phyloP scores from a whole-genome alignment of 768 basidiomycete genomes.

The Lactarius pseudohatsudake region DNA sequence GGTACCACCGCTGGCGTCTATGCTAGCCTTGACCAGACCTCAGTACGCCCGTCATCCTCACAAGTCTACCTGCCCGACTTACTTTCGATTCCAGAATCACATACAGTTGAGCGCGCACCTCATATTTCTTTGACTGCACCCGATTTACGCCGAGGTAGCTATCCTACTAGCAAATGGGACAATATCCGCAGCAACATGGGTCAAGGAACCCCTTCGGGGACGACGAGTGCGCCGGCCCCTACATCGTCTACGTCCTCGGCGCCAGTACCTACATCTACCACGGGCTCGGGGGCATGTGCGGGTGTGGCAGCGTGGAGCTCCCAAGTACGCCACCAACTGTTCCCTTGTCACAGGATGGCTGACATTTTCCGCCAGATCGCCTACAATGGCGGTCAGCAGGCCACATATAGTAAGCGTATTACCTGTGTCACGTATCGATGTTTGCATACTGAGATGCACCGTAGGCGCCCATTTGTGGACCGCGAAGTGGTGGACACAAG shows the following conservation, averaged over 20 bases:
- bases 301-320: conserved; percentile 52
- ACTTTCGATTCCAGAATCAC: conserved; percentile 48
- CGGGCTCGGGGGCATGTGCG: conserved; percentile 39
- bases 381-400: conserved; percentile 49
- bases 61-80: background rate
- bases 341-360: conserved; percentile 1
- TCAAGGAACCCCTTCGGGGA: conserved; percentile 25
- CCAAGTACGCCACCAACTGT: conserved; percentile 34
- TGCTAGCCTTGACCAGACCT: conserved; percentile 57
- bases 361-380: conserved; percentile 36
- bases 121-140: background rate
- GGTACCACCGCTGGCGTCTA: conserved; percentile 46
- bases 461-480: conserved; percentile 56
- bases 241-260: conserved; percentile 23
- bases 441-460: conserved; percentile 5
- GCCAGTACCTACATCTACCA: conserved; percentile 33
- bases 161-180: conserved; percentile 68
- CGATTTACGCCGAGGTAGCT: conserved; percentile 39
- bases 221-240: conserved; percentile 23
- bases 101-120: conserved; percentile 43
- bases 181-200: conserved; percentile 69
- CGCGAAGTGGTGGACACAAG: conserved; percentile 63
- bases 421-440: background rate
- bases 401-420: conserved; percentile 43
- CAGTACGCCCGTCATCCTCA: conserved; percentile 31